Evolutionary conservation across 495 filamentous ascomycete genomes (phyloP).

Genomic region (Penicillium lagena): DNA sequence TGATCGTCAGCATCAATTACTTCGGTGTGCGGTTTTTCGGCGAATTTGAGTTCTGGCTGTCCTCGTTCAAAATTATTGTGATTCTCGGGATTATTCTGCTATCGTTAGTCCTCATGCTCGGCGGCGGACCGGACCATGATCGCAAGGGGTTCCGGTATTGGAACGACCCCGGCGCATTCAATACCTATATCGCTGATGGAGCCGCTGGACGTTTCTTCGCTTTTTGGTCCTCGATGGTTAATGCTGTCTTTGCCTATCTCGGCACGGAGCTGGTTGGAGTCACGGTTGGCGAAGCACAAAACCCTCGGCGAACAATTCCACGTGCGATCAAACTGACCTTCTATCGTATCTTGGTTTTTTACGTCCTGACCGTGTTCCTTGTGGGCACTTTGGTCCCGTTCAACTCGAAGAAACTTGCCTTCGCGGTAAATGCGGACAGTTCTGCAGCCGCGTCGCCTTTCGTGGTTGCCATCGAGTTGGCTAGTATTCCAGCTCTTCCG

Average conservation of each 20-base stretch:
- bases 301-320: slow-evolving; percentile 71
- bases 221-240: slow-evolving; percentile 73
- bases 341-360: slow-evolving; percentile 81
- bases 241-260: slow-evolving; percentile 75
- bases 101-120: slow-evolving; percentile 63
- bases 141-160: slow-evolving; percentile 74
- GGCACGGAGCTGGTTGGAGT: slow-evolving; percentile 80
- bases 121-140: slow-evolving; percentile 67
- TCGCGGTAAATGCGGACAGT: slow-evolving; percentile 39
- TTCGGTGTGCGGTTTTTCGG: slow-evolving; percentile 65
- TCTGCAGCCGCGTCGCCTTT: slow-evolving; percentile 55
- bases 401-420: slow-evolving; percentile 44
- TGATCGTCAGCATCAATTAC: slow-evolving; percentile 50
- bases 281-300: slow-evolving; percentile 63
- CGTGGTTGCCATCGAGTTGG: slow-evolving; percentile 51
- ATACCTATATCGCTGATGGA: slow-evolving; percentile 33
- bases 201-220: slow-evolving; percentile 55
- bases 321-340: slow-evolving; percentile 75
- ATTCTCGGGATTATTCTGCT: slow-evolving; percentile 62
- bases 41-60: slow-evolving; percentile 80
- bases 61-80: slow-evolving; percentile 65
- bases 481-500: slow-evolving; percentile 46
- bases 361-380: slow-evolving; percentile 49
- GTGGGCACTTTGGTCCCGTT: slow-evolving; percentile 53
- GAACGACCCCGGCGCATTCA: slow-evolving; percentile 61